Percentiles rank a stretch among this genome's conserved stretches.
Evolutionary conservation across 495 filamentous ascomycete genomes (phyloP).

Genomic region (Tuber umbilicatum): DNA sequence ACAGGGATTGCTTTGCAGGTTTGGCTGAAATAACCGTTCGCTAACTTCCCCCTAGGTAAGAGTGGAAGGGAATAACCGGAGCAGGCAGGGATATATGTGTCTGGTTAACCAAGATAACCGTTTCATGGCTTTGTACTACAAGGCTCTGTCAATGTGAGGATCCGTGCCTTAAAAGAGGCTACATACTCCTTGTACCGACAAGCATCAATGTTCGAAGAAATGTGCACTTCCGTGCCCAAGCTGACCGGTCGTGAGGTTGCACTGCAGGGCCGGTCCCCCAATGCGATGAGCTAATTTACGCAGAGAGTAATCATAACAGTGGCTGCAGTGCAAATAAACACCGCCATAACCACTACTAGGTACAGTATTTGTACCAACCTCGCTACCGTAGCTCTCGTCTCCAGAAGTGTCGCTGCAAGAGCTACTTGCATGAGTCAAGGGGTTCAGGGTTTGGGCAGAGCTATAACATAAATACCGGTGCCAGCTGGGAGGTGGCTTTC

Average conservation of each 20-base stretch:
- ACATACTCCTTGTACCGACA: too few relatives aligned
- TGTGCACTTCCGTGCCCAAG: background rate
- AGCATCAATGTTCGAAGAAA: background rate
- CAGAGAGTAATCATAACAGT: background rate
- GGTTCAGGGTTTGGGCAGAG: background rate
- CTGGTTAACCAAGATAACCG: too few relatives aligned
- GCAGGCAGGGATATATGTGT: too few relatives aligned
- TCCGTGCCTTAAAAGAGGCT: too few relatives aligned
- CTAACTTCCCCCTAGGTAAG: too few relatives aligned
- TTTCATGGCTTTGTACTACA: too few relatives aligned
- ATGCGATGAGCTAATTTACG: background rate
- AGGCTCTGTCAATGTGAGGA: too few relatives aligned
- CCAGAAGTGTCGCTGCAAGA: background rate
- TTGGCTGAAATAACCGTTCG: too few relatives aligned
- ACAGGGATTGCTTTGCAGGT: too few relatives aligned
- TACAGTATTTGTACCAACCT: background rate
- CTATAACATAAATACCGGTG: too few relatives aligned
- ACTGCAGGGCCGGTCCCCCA: background rate
- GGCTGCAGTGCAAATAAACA: background rate
- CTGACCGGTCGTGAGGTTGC: background rate
- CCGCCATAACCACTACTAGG: background rate
- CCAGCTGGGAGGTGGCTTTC: background rate
- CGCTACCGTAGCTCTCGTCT: background rate
- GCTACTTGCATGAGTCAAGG: background rate
- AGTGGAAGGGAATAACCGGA: too few relatives aligned